phyloP scores from a whole-genome alignment of 768 basidiomycete species.

The Hericium rajendrae region DNA sequence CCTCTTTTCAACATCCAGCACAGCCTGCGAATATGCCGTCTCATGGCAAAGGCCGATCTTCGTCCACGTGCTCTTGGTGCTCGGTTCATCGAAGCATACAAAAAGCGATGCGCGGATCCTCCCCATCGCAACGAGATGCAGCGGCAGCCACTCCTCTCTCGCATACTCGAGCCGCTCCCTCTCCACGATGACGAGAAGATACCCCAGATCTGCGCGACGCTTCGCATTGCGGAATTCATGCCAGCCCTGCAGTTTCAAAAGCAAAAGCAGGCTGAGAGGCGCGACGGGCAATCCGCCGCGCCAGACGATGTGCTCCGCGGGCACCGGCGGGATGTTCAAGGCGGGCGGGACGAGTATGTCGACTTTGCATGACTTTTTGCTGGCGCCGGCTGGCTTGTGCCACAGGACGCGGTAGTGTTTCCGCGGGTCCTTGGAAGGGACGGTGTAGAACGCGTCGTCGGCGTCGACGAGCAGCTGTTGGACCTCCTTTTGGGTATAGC shows the following conservation, averaged over 20 bases:
- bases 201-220: slow-evolving; percentile 25
- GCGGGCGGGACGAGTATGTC: slow-evolving; percentile 24
- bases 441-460: slow-evolving; percentile 28
- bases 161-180: background rate
- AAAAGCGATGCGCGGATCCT: background rate
- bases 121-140: background rate
- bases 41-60: background rate
- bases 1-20: no score
- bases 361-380: slow-evolving; percentile 18
- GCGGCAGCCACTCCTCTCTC: background rate
- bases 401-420: slow-evolving; percentile 36
- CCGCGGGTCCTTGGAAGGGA: slow-evolving; percentile 25
- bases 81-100: background rate
- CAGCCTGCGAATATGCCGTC: no score
- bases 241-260: slow-evolving; percentile 26
- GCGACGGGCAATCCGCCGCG: slow-evolving; percentile 17
- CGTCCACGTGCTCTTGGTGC: background rate
- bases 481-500: slow-evolving; percentile 27
- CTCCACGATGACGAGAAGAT: slow-evolving; percentile 29
- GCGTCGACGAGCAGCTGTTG: slow-evolving; percentile 26
- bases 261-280: slow-evolving; percentile 21
- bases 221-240: slow-evolving; percentile 19
- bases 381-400: slow-evolving; percentile 16
- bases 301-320: slow-evolving; percentile 1
- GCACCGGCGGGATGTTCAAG: slow-evolving; percentile 19